Evolutionary conservation across 495 filamentous ascomycete genomes (phyloP).

Genomic region (Neurospora pannonica): DNA sequence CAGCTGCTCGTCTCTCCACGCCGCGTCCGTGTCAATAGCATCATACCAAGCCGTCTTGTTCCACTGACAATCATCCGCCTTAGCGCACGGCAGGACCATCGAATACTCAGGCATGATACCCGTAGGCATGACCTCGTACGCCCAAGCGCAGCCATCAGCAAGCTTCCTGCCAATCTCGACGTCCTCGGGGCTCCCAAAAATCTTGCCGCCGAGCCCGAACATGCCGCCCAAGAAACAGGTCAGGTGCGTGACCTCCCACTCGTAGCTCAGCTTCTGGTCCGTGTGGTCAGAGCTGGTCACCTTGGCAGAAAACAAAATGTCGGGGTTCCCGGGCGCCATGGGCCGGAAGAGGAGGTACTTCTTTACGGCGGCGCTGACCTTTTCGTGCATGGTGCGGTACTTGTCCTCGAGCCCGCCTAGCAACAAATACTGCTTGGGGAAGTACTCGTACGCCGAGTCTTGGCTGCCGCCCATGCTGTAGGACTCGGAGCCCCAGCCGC

Average conservation of each 20-base stretch:
- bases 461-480: conserved; percentile 67
- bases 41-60: conserved; percentile 58
- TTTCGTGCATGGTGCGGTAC: conserved; percentile 75
- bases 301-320: conserved; percentile 66
- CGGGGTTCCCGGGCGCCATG: conserved; percentile 64
- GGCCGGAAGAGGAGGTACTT: conserved; percentile 76
- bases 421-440: conserved; percentile 73
- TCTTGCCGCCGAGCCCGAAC: conserved; percentile 80
- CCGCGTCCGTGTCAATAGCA: conserved; percentile 42
- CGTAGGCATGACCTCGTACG: conserved; percentile 68
- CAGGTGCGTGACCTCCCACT: conserved; percentile 64
- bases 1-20: conserved; percentile 27
- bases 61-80: conserved; percentile 59
- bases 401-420: conserved; percentile 75
- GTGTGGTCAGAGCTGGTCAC: conserved; percentile 30
- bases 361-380: conserved; percentile 57
- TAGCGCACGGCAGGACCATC: conserved; percentile 55
- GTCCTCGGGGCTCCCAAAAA: conserved; percentile 72
- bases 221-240: conserved; percentile 91
- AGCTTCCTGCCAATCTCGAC: conserved; percentile 74
- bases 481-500: conserved; percentile 25
- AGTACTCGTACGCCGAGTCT: conserved; percentile 91
- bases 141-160: conserved; percentile 91
- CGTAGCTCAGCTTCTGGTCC: conserved; percentile 27
- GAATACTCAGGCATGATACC: conserved; percentile 90